A percentile compares a stretch with the other conserved stretches of the same genome.
Conservation (phyloP, 345 rosid species). For the Gossypium raimondii region DNA sequence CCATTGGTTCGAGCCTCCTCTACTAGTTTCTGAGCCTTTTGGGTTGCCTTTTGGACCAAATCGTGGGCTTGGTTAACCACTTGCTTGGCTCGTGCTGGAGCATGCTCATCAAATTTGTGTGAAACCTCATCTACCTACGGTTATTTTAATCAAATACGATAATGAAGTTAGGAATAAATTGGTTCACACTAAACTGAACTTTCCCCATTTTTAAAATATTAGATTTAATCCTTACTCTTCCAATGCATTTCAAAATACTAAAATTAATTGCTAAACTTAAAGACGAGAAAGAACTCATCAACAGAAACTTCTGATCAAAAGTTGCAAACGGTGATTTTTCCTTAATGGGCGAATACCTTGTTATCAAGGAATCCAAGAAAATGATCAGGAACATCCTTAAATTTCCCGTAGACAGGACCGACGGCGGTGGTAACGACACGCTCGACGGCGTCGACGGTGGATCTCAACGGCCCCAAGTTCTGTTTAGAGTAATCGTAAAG, state of each 20-base stretch:
- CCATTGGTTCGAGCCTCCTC: constrained; percentile 59
- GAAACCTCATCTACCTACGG: constrained; percentile 64
- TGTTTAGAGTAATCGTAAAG: constrained; percentile 71
- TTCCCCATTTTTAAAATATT: background rate
- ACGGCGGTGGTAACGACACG: constrained; percentile 57
- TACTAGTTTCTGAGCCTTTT: constrained; percentile 48
- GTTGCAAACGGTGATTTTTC: background rate
- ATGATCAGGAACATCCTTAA: constrained; percentile 60
- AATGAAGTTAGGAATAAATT: background rate
- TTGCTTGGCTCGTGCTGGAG: constrained; percentile 62
- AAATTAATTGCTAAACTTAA: too few species aligned
- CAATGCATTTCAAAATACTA: too few species aligned
- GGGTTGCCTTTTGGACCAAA: constrained; percentile 37
- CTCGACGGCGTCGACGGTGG: constrained; percentile 69
- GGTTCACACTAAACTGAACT: background rate
- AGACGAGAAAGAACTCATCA: background rate
- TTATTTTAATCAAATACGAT: background rate
- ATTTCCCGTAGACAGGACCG: constrained; percentile 57
- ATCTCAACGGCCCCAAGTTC: constrained; percentile 72
- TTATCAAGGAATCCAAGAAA: constrained; percentile 63
- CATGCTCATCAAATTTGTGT: constrained; percentile 58
- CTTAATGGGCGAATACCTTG: constrained; percentile 42
- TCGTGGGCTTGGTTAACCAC: constrained; percentile 33
- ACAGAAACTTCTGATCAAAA: background rate
- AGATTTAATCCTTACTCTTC: background rate